These are phyloP conservation scores for Mychonastes homosphaera DNA, from an alignment of 139 green algal genomes.

Conservation along the genomic window DNA sequence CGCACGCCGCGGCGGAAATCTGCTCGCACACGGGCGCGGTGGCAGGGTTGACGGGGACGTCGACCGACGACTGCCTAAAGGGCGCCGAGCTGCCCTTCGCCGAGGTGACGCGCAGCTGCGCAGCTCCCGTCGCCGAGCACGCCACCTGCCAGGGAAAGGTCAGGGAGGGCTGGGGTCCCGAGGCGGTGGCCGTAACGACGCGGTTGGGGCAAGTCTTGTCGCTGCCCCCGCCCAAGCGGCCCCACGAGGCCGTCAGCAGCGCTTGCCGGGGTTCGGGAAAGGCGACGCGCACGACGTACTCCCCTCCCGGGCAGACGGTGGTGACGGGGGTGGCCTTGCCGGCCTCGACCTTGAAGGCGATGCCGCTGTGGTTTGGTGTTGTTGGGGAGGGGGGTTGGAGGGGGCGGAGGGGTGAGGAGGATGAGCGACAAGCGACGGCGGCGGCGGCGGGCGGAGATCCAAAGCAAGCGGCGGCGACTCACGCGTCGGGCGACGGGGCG, in stretches of 20 bases:
- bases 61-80: too few species aligned
- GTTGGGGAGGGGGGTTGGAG: neutral
- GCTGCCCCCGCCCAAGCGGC: neutral
- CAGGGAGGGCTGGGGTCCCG: neutral
- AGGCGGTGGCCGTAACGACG: neutral
- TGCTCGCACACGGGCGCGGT: too few species aligned
- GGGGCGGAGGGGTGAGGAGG: neutral
- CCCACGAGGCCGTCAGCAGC: neutral
- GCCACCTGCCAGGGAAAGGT: neutral
- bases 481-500: conserved; percentile 3
- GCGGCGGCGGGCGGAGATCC: neutral
- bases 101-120: neutral
- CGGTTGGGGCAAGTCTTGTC: neutral
- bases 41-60: too few species aligned
- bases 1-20: too few species aligned
- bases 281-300: neutral
- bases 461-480: neutral
- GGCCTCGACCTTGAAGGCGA: neutral
- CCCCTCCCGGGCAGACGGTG: neutral
- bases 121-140: neutral
- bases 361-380: neutral
- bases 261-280: neutral
- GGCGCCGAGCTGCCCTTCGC: neutral
- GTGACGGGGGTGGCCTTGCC: neutral
- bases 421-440: neutral